Percentiles rank a stretch among this genome's conserved stretches.
Evolutionary conservation across 2,329 filamentous ascomycete genomes (phyloP).

Genomic region (Samsoniella hepiali): DNA sequence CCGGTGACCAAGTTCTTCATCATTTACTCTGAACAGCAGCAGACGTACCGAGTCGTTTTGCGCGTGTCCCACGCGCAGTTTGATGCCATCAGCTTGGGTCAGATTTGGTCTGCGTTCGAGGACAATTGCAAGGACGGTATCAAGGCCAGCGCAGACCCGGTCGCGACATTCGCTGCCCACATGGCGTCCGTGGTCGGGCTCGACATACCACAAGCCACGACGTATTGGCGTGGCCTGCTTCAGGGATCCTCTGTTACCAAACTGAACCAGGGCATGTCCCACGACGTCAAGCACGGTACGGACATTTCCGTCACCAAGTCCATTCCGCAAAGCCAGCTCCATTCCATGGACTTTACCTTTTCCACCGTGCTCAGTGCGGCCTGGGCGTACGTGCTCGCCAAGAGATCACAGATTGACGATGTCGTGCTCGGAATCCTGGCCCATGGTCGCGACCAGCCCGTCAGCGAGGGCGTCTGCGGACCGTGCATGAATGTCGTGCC

Average conservation of each 20-base stretch:
- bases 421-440: constrained; percentile 13
- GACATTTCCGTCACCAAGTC: constrained; percentile 2
- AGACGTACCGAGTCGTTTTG: neutral
- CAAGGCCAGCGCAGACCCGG: constrained; percentile 25
- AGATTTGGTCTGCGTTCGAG: constrained; percentile 23
- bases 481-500: constrained; percentile 62
- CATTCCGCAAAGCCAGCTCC: neutral
- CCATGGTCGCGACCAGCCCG: neutral
- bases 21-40: constrained; percentile 1
- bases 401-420: constrained; percentile 3
- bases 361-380: constrained; percentile 6
- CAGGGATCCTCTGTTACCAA: constrained; percentile 22
- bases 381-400: constrained; percentile 11
- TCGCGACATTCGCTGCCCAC: constrained; percentile 35
- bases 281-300: neutral
- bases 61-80: constrained; percentile 40
- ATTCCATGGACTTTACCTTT: neutral
- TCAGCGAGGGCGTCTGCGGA: constrained; percentile 42
- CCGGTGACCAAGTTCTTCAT: constrained; percentile 10
- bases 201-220: constrained; percentile 24
- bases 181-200: constrained; percentile 39
- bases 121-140: constrained; percentile 15
- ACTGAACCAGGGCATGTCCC: neutral
- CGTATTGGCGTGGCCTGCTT: constrained; percentile 41
- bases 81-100: constrained; percentile 47